phyloP scores from a whole-genome alignment of 1,139 yeast genomes.

The Sugiyamaella grinbergsii region DNA sequence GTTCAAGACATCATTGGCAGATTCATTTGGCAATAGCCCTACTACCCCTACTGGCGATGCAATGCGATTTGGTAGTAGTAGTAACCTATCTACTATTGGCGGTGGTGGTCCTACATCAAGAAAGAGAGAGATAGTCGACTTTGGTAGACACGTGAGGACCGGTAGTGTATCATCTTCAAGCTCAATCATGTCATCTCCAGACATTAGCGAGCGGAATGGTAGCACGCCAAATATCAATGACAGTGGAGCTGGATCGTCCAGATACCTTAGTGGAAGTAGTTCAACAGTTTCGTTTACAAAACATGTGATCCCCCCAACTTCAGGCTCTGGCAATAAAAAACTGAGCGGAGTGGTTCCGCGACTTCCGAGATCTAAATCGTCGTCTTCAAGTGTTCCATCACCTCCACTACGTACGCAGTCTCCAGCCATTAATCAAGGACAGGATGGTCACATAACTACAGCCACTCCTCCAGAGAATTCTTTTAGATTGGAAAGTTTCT shows the following conservation, averaged over 20 bases:
- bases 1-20: constrained; percentile 68
- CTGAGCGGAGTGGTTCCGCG: constrained; percentile 17
- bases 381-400: constrained; percentile 5
- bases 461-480: constrained; percentile 33
- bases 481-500: constrained; percentile 40
- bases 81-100: constrained; percentile 16
- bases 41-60: constrained; percentile 24
- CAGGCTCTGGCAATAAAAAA: neutral
- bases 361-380: constrained; percentile 7
- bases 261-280: neutral
- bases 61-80: constrained; percentile 9
- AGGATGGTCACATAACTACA: neutral
- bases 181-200: constrained; percentile 3
- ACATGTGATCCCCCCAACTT: neutral
- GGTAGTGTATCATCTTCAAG: constrained; percentile 10
- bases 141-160: constrained; percentile 19
- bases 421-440: constrained; percentile 1
- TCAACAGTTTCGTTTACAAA: constrained; percentile 12
- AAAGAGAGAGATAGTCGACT: constrained; percentile 30
- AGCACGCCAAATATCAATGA: neutral
- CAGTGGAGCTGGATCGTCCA: neutral
- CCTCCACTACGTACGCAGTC: constrained; percentile 2
- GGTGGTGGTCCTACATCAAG: constrained; percentile 20
- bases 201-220: neutral
- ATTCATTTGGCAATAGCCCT: constrained; percentile 38